These are phyloP conservation scores for Backusella westeae DNA, from an alignment of 192 early-diverging fungal species.

Conservation along the genomic window DNA sequence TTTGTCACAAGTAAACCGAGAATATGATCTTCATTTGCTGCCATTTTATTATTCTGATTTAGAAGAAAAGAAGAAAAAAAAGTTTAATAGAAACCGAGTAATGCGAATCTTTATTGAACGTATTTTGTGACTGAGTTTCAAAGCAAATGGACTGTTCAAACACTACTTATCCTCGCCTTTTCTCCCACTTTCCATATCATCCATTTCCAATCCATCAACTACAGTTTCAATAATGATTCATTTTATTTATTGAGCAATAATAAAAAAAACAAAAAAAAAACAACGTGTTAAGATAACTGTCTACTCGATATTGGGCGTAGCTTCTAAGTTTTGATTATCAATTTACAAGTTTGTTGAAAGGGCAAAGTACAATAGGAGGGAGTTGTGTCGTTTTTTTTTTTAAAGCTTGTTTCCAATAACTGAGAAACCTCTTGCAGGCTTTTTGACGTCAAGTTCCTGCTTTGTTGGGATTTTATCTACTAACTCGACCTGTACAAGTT, in stretches of 20 bases:
- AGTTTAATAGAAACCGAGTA: too few relatives aligned
- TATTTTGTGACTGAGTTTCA: too few relatives aligned
- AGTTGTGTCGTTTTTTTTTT: not conserved
- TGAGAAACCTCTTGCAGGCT: constrained; percentile 32
- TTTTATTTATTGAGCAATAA: not conserved
- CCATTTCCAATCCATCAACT: too few relatives aligned
- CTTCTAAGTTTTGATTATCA: not conserved
- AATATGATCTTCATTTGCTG: not conserved
- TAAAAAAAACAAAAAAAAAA: not conserved
- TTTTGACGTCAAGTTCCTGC: constrained; percentile 29
- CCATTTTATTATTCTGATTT: not conserved
- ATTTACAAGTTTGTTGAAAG: not conserved
- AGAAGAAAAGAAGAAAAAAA: not conserved
- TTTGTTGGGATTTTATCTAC: constrained; percentile 35
- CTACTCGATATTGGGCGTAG: not conserved
- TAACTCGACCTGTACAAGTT: constrained; percentile 44
- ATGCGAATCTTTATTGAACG: too few relatives aligned
- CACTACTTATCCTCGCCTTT: too few relatives aligned
- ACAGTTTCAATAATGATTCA: not conserved
- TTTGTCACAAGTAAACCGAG: not conserved
- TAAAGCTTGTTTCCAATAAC: constrained; percentile 27
- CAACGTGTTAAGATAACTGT: not conserved
- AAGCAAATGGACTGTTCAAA: too few relatives aligned
- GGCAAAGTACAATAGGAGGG: not conserved
- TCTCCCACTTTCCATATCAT: too few relatives aligned